Evolutionary conservation across 345 rosid species (phyloP).

Genomic region (Cardamine occulta): DNA sequence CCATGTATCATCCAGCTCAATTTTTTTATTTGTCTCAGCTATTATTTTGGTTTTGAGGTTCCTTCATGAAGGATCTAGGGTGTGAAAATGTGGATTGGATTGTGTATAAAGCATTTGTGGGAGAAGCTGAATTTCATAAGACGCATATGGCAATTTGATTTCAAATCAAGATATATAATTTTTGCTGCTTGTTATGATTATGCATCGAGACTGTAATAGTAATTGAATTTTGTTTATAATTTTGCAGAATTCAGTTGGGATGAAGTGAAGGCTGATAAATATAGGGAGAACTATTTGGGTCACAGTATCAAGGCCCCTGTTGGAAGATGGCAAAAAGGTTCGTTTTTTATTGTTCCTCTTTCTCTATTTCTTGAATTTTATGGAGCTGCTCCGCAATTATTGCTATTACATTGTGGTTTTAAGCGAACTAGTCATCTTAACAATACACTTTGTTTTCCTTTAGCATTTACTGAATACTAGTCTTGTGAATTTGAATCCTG

Average conservation of each 20-base stretch:
- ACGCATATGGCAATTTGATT: neutral
- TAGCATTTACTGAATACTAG: neutral
- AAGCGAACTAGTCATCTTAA: neutral
- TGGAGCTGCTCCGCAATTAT: neutral
- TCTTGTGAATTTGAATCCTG: too few species aligned
- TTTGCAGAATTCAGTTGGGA: conserved; percentile 90
- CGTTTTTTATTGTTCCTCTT: neutral
- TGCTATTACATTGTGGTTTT: neutral
- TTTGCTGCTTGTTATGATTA: neutral
- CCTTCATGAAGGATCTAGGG: conserved; percentile 5
- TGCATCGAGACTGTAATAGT: neutral
- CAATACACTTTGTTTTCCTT: neutral
- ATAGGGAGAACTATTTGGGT: conserved; percentile 91
- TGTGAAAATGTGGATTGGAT: conserved; percentile 2
- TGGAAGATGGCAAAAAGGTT: conserved; percentile 99
- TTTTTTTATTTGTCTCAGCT: neutral
- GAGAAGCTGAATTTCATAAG: conserved; percentile 4
- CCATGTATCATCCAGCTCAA: neutral
- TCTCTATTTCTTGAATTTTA: neutral
- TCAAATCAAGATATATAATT: neutral
- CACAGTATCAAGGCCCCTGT: conserved; percentile 95
- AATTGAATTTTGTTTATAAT: neutral
- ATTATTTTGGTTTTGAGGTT: neutral
- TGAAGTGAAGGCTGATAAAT: conserved; percentile 89
- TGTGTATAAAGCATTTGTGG: conserved; percentile 19